Evolutionary conservation across 345 rosid species (phyloP), one percentile per base, ranked within the genome.

Genomic region (Acer saccharum): DNA sequence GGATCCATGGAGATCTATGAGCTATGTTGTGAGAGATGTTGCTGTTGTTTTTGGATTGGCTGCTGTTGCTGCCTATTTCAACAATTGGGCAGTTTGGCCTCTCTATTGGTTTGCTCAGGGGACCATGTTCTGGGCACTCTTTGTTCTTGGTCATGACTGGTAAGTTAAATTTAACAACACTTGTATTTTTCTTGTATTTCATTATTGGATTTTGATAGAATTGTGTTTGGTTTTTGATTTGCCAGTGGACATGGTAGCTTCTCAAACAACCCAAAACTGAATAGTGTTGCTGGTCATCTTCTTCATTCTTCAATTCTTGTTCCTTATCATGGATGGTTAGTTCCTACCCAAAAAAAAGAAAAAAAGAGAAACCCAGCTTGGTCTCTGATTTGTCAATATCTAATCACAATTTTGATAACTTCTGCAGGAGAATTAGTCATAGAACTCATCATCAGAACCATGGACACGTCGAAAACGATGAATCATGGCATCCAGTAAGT

Each of bases 81-180:
- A 93, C 78, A 85, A 78, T 54, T 93, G 95, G 98, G 58, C 83
- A 44, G 89, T 88, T 82, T 95, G 98, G 98, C 98, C 98, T 39
- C 90, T 95, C 57, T 95, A 93, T 72, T 95, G 98, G 98, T 39
- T 83, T 17, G 93, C 89, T 77, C 98, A 95, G 76, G 98, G 98
- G 58, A 95, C 98, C 50, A 95, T 95, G 98, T 95, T 93, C 66
- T 95, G 98, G 98, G 98, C 95, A 76, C 88, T 95, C 74, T 95
- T 95, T 81, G 98, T 95, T 83, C 98, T 95, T 39, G 98, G 98
- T 10, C 98, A 95, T 86, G 98, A 95, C 78, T 93, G 98, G 98
- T 94, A 85, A 75, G n/a, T 29, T 94, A 85, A 75, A 29, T 29
- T 48, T 9, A 10, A 43, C 71, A 35, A 65, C 32, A 12, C 44